These are phyloP conservation scores for Takashimella tepidaria DNA, from an alignment of 1,284 basidiomycete species.

Conservation along the genomic window DNA sequence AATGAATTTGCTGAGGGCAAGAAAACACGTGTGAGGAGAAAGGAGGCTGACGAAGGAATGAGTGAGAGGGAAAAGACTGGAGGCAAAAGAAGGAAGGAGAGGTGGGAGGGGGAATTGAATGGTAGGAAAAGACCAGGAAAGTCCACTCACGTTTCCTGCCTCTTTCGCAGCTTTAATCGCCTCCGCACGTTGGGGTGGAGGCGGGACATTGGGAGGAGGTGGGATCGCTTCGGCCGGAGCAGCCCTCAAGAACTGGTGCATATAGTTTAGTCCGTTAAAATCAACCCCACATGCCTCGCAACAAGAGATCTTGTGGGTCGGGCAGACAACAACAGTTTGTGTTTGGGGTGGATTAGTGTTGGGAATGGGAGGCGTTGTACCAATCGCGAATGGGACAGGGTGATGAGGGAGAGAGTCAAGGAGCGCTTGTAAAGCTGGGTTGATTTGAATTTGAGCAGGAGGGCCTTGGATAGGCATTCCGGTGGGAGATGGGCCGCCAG, in stretches of 20 bases:
- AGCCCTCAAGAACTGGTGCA: conserved; percentile 62
- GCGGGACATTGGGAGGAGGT: conserved; percentile 66
- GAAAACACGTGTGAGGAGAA: too few species aligned
- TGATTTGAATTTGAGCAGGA: conserved; percentile 26
- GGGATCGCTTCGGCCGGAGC: conserved; percentile 69
- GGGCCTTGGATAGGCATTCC: conserved; percentile 4
- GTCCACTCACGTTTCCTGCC: conserved; percentile 74
- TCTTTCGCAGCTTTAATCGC: conserved; percentile 75
- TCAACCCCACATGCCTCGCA: conserved; percentile 67
- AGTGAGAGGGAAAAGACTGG: conserved; percentile 4
- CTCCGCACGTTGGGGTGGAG: conserved; percentile 61
- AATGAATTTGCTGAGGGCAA: too few species aligned
- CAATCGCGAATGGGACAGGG: conserved; percentile 30
- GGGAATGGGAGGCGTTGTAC: conserved; percentile 21
- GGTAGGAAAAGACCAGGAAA: too few species aligned
- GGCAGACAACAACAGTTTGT: conserved; percentile 52
- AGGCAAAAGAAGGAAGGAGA: conserved; percentile 3
- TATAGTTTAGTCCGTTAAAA: conserved; percentile 61
- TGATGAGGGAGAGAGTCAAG: conserved; percentile 40
- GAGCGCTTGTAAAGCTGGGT: conserved; percentile 36
- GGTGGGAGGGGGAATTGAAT: too few species aligned
- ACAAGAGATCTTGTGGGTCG: conserved; percentile 60
- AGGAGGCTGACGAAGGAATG: conserved; percentile 1
- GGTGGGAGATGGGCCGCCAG: too few species aligned
- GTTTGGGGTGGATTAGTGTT: conserved; percentile 28